phyloP scores from a whole-genome alignment of 768 basidiomycete genomes.

The Chalciporus chontae region DNA sequence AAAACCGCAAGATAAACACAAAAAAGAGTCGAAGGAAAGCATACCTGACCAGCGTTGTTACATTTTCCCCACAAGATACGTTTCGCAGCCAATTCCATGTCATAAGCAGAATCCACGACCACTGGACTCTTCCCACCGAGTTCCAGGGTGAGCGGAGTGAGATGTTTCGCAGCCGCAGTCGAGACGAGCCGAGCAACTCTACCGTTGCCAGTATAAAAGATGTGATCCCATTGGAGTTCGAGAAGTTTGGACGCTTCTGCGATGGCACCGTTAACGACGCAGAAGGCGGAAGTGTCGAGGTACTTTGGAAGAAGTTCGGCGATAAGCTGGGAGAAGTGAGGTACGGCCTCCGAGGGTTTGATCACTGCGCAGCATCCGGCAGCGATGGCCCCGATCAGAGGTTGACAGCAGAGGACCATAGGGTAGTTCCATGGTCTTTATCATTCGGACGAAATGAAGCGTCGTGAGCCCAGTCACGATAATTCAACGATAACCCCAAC shows the following conservation, averaged over 20 bases:
- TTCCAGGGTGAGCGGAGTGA: conserved; percentile 34
- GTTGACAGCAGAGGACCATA: conserved; percentile 48
- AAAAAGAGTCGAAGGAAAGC: too few species aligned
- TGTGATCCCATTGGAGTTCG: conserved; percentile 30
- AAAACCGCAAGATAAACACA: too few species aligned
- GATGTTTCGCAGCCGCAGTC: conserved; percentile 25
- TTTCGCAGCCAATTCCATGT: conserved; percentile 52
- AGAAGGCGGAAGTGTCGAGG: conserved; percentile 49
- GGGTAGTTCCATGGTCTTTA: conserved; percentile 69
- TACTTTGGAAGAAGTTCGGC: conserved; percentile 54
- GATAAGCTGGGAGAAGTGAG: conserved; percentile 47
- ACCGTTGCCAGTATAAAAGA: conserved; percentile 38
- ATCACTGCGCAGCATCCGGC: conserved; percentile 68
- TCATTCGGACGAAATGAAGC: neutral
- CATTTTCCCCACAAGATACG: conserved; percentile 67
- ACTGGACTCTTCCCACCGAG: conserved; percentile 44
- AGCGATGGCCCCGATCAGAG: conserved; percentile 67
- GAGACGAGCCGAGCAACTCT: conserved; percentile 23
- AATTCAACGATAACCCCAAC: neutral
- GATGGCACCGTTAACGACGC: conserved; percentile 48
- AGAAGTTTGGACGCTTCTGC: conserved; percentile 36
- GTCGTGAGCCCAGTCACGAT: too few species aligned
- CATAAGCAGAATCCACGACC: conserved; percentile 39
- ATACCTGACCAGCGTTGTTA: conserved; percentile 61
- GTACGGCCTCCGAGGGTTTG: conserved; percentile 61